Conservation (phyloP, 768 basidiomycete genomes). For the Arthromyces matolae region DNA sequence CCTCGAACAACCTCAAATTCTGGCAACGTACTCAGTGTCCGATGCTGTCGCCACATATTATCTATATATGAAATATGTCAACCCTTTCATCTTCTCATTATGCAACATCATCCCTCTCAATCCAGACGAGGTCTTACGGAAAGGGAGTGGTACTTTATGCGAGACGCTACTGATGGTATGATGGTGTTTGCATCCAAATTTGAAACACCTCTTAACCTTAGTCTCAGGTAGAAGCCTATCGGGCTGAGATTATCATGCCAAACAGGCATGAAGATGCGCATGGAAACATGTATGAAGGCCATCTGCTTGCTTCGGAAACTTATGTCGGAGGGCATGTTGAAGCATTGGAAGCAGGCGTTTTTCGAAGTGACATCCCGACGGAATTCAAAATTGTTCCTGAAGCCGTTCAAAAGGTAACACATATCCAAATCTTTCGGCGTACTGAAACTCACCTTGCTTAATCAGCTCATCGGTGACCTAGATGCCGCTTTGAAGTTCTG, state of each 20-base stretch:
- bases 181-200: constrained; percentile 2
- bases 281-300: constrained; percentile 91
- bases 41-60: constrained; percentile 99
- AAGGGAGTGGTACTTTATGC: constrained; percentile 95
- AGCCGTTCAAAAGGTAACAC: constrained; percentile 74
- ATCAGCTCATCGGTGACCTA: constrained; percentile 87
- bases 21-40: constrained; percentile 98
- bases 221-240: constrained; percentile 88
- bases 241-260: constrained; percentile 93
- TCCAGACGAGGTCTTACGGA: constrained; percentile 94
- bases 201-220: not conserved
- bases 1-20: constrained; percentile 87
- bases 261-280: constrained; percentile 94
- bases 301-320: constrained; percentile 94
- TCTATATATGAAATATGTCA: constrained; percentile 99
- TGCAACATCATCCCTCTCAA: constrained; percentile 98
- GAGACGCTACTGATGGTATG: constrained; percentile 96
- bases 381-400: constrained; percentile 93
- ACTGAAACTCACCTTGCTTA: constrained; percentile 4
- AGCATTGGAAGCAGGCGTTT: constrained; percentile 96
- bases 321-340: constrained; percentile 99
- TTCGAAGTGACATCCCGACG: constrained; percentile 90
- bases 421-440: not conserved
- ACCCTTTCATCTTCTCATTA: constrained; percentile 98
- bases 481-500: constrained; percentile 90